A percentile compares a stretch with the other conserved stretches of the same genome.
Conservation (phyloP, 768 basidiomycete genomes). For the Kwoniella pini region DNA sequence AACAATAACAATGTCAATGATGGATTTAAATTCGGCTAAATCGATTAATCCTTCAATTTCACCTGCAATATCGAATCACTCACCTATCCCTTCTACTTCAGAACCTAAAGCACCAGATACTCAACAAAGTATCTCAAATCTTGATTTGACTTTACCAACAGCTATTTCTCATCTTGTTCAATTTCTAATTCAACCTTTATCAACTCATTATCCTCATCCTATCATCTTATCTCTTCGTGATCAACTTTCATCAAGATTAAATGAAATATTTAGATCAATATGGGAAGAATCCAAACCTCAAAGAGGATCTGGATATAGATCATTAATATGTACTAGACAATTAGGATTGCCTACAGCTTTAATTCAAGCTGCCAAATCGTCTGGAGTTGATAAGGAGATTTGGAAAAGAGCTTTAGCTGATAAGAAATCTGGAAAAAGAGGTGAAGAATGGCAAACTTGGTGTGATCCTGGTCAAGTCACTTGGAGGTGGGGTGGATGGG, state of each 20-base stretch:
- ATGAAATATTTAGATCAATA: conserved; percentile 26
- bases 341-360: conserved; percentile 42
- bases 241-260: conserved; percentile 27
- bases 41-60: background rate
- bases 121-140: background rate
- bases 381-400: conserved; percentile 30
- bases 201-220: conserved; percentile 32
- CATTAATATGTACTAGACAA: conserved; percentile 46
- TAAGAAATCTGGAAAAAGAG: conserved; percentile 9
- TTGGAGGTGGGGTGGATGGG: conserved; percentile 54
- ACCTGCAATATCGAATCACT: background rate
- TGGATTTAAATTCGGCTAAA: no score
- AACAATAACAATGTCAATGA: no score
- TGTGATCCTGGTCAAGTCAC: conserved; percentile 54
- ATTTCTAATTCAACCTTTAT: conserved; percentile 41
- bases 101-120: background rate
- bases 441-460: conserved; percentile 54
- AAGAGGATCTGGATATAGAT: conserved; percentile 47
- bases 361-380: conserved; percentile 31
- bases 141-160: conserved; percentile 36
- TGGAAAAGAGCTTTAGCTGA: conserved; percentile 44
- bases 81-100: background rate
- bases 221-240: conserved; percentile 31
- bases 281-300: conserved; percentile 48
- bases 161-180: conserved; percentile 39